phyloP scores from a whole-genome alignment of 768 basidiomycete genomes.

The Leccinum sublutescens region DNA sequence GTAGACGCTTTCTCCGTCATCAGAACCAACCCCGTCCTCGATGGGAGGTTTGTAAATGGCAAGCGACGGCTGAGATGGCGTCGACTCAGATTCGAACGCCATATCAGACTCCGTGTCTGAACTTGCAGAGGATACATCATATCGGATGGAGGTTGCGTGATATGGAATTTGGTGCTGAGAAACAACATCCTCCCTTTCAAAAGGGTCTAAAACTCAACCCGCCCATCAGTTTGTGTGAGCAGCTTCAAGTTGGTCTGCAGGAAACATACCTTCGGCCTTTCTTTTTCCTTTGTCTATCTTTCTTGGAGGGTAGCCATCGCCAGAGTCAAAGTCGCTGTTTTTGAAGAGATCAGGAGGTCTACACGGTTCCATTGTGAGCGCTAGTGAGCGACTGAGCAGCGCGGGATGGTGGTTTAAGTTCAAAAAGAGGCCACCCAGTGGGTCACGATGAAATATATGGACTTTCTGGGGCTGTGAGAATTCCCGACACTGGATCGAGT shows the following conservation, averaged over 20 bases:
- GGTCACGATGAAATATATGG: too few relatives aligned
- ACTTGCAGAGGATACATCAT: not conserved
- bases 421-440: slow-evolving; percentile 1
- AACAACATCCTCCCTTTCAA: not conserved
- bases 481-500: slow-evolving; percentile 5
- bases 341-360: slow-evolving; percentile 16
- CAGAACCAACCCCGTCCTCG: not conserved
- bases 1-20: slow-evolving; percentile 15
- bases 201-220: slow-evolving; percentile 9
- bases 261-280: slow-evolving; percentile 17
- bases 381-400: not conserved
- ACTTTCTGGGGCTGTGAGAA: too few relatives aligned
- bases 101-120: slow-evolving; percentile 3
- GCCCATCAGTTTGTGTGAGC: not conserved
- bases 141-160: not conserved
- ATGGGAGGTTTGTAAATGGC: not conserved
- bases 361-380: slow-evolving; percentile 7
- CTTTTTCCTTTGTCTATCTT: slow-evolving; percentile 20
- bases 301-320: not conserved
- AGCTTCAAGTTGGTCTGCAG: not conserved
- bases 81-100: slow-evolving; percentile 1
- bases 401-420: not conserved
- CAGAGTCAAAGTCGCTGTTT: not conserved
- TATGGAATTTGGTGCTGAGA: not conserved
- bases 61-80: slow-evolving; percentile 4